phyloP scores from a whole-genome alignment of 2,329 filamentous ascomycete genomes.

The Boeremia exigua region DNA sequence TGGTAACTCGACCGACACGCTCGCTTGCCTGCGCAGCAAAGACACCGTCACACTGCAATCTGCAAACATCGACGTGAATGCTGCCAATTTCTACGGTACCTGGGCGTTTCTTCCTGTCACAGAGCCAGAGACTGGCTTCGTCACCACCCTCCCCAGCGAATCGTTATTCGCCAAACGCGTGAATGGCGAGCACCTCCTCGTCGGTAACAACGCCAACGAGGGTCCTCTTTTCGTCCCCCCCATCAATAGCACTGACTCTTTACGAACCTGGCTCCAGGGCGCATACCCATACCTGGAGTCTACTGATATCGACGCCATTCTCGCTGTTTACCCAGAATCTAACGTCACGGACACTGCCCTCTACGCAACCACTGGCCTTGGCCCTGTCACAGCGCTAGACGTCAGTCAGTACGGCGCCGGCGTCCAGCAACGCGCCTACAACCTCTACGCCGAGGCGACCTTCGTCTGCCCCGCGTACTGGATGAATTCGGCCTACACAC shows the following conservation, averaged over 20 bases:
- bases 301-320: conserved; percentile 47
- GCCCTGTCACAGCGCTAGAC: conserved; percentile 56
- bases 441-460: conserved; percentile 62
- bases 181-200: conserved; percentile 47
- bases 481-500: conserved; percentile 56
- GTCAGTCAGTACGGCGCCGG: conserved; percentile 58
- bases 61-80: conserved; percentile 45
- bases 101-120: conserved; percentile 54
- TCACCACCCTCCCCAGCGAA: conserved; percentile 46
- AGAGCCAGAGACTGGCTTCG: conserved; percentile 42
- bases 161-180: conserved; percentile 45
- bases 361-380: conserved; percentile 21
- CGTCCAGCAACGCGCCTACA: conserved; percentile 60
- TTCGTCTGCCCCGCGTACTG: conserved; percentile 65
- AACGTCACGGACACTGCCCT: conserved; percentile 18
- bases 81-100: conserved; percentile 45
- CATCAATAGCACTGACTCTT: conserved; percentile 50
- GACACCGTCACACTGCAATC: conserved; percentile 46
- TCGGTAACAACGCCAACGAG: conserved; percentile 59
- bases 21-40: conserved; percentile 49
- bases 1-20: conserved; percentile 34
- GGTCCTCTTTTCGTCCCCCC: conserved; percentile 54
- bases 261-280: conserved; percentile 50
- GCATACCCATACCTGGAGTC: conserved; percentile 48
- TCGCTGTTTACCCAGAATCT: conserved; percentile 47